phyloP scores from a whole-genome alignment of 2,329 filamentous ascomycete species.

The Aspergillus sp. region DNA sequence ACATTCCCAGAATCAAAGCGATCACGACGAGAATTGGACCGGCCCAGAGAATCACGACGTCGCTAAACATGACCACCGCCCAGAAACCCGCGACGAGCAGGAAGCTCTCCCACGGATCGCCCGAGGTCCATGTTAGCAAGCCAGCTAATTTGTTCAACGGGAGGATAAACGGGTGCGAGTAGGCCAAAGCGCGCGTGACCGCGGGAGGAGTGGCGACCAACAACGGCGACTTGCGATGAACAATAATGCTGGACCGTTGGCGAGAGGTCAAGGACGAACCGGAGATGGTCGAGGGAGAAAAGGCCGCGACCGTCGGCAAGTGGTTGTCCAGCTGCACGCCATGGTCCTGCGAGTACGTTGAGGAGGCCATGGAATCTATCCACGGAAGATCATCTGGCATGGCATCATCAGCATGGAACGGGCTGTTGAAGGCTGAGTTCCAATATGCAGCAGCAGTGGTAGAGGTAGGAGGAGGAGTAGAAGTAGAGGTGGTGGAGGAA shows the following conservation, averaged over 20 bases:
- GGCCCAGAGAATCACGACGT: slow-evolving; percentile 67
- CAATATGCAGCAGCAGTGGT: neutral
- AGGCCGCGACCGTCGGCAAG: slow-evolving; percentile 74
- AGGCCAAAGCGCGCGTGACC: slow-evolving; percentile 85
- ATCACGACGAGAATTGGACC: slow-evolving; percentile 77
- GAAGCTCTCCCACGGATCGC: slow-evolving; percentile 95
- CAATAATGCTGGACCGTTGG: slow-evolving; percentile 81
- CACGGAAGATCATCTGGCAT: slow-evolving; percentile 41
- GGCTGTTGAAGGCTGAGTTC: slow-evolving; percentile 5
- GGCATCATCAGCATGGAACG: slow-evolving; percentile 16
- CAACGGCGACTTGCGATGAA: slow-evolving; percentile 92
- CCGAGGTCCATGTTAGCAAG: slow-evolving; percentile 85
- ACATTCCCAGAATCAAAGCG: slow-evolving; percentile 82
- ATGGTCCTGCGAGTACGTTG: slow-evolving; percentile 31
- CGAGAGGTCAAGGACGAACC: slow-evolving; percentile 60
- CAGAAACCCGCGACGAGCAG: slow-evolving; percentile 78
- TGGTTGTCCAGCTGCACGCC: slow-evolving; percentile 33
- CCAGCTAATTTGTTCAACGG: slow-evolving; percentile 80
- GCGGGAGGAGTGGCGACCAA: slow-evolving; percentile 89
- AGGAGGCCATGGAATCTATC: slow-evolving; percentile 47
- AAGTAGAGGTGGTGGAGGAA: neutral
- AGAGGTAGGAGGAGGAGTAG: neutral
- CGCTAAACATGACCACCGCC: slow-evolving; percentile 77
- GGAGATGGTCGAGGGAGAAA: slow-evolving; percentile 74
- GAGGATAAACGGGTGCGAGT: slow-evolving; percentile 88